Evolutionary conservation across 305 asterid species (phyloP), one percentile per base, ranked within the genome.

Genomic region (Striga hermonthica): DNA sequence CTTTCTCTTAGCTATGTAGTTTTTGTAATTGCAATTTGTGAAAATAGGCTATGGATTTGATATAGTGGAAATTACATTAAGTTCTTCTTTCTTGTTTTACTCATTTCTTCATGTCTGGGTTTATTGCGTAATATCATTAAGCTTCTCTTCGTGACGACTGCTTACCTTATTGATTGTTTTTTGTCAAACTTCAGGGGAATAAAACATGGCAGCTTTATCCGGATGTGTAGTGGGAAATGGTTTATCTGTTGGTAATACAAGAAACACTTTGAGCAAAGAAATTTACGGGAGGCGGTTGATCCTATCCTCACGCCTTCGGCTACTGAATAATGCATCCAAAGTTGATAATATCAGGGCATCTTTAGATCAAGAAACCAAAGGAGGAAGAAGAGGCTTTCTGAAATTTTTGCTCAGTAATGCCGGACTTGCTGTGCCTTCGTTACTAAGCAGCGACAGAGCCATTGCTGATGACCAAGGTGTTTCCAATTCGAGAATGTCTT

Each of bases 401-500:
- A 85, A 86, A 76, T 57, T 91, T 48, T 75, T 88, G 60, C 84
- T 86, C 22, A 90, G 91, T 70, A 85, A 81, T 80, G 87, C 81
- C 9, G 98, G 91, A 60, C 45, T 86, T 53, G 83, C 82, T 1
- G 68, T 63, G 10, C 90, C 98, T 34, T 76, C 90, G 22, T 70
- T 87, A 40, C 63, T 86, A 4, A 72, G 84, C 60, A 73, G 64
- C 67, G 88, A 84, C 34, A 84, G 80, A 72, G 98, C 95, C 35
- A 73, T 79, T 61, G 95, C 95, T 5, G 98, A 87, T 44, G 98
- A 91, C 41, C 95, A 89, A 76, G 86, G 76, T 36, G 95, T 85
- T 64, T 89, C 98, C 35, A 91, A 85, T 75, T 89, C 95, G 37
- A 80, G 95, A 67, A 89, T 91, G 97, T 91, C 98, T 48, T 91